Conservation (phyloP, 371 early-diverging fungal genomes). For the Coemansia sp. region DNA sequence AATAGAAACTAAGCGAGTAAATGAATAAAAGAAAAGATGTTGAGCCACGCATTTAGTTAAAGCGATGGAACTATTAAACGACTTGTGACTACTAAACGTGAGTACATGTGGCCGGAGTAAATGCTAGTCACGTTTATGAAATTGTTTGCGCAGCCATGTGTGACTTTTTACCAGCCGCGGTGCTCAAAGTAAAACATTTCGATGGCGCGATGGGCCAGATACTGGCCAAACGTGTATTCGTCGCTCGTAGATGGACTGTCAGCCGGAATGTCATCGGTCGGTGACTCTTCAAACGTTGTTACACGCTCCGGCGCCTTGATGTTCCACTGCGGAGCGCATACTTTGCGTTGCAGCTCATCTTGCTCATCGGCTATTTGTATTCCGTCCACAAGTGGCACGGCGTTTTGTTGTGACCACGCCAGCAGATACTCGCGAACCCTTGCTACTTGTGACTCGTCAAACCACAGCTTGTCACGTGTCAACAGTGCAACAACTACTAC, state of each 20-base stretch:
- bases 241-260: neutral
- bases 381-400: slow-evolving; percentile 43
- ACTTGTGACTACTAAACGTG: neutral
- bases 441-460: slow-evolving; percentile 28
- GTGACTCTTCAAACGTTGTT: neutral
- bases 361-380: slow-evolving; percentile 16
- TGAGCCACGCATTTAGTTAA: no score
- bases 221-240: slow-evolving; percentile 31
- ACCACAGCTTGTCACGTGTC: slow-evolving; percentile 39
- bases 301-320: slow-evolving; percentile 6
- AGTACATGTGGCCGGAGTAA: neutral
- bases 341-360: slow-evolving; percentile 7
- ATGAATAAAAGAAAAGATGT: no score
- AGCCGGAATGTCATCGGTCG: neutral
- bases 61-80: neutral
- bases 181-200: slow-evolving; percentile 52
- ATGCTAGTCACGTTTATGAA: no score
- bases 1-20: no score
- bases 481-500: slow-evolving; percentile 36
- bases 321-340: slow-evolving; percentile 22
- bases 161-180: slow-evolving; percentile 41
- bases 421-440: slow-evolving; percentile 36
- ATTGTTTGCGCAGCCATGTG: neutral
- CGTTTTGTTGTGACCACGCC: slow-evolving; percentile 32
- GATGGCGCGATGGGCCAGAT: slow-evolving; percentile 47